Percentiles rank a stretch among this genome's conserved stretches.
Conservation (phyloP, 73 alveolate species). For the Stentor roeselii region DNA sequence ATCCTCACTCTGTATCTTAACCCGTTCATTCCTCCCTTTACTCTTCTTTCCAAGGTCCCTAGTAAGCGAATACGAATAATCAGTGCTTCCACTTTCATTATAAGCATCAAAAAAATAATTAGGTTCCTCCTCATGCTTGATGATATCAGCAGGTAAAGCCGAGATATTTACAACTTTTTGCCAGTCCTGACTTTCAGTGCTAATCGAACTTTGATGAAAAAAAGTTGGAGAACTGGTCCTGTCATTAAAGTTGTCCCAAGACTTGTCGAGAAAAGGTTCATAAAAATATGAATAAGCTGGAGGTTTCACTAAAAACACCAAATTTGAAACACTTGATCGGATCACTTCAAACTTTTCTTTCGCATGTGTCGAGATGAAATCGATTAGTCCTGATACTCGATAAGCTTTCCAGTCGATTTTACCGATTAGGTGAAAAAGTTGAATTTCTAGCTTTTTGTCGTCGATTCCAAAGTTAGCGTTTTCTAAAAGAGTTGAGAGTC, state of each 20-base stretch:
- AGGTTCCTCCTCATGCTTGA: background rate
- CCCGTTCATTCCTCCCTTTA: background rate
- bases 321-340: background rate
- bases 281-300: conserved; percentile 3
- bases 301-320: background rate
- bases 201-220: conserved; percentile 15
- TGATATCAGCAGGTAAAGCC: background rate
- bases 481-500: background rate
- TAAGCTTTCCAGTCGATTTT: background rate
- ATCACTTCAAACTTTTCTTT: background rate
- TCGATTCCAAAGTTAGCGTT: conserved; percentile 13
- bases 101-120: background rate
- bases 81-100: background rate
- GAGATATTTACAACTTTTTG: conserved; percentile 4
- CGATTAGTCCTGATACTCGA: background rate
- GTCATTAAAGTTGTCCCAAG: background rate
- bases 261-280: background rate
- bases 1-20: background rate
- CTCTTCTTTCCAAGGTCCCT: background rate
- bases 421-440: background rate
- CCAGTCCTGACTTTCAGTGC: background rate
- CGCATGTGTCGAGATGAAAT: background rate
- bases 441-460: background rate
- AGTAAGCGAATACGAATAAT: background rate
- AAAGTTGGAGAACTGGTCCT: background rate